Base-by-base conservation (phyloP, 768 basidiomycete species). In the Lactarius sp. region DNA sequence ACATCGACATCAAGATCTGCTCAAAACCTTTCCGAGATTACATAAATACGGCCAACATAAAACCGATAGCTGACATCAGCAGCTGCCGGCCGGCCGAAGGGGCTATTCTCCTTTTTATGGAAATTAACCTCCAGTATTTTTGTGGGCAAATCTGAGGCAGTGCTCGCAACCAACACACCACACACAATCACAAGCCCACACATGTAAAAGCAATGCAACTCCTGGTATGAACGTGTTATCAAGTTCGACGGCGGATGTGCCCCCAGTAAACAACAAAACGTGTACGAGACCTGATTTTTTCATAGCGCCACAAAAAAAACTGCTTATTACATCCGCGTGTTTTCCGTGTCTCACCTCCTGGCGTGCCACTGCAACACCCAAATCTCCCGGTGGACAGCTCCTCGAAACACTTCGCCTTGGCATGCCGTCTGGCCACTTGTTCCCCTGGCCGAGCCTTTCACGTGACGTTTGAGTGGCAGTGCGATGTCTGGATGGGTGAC, bases 221-320 rank as follows among this genome's bases (percentile, higher is more conserved):
- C 6, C 16, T 27, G 16, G 52, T 4, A 1, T 27, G 5, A 42
- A 53, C 10, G 36, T 42, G 20, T 10, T 20, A 3, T 34, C 5
- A 2, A 8, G 22, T n/a, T 6, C 37, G 18, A 33, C 31, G 20
- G 18, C 20, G 20, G 46, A 4, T 16, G 22, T 49, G 12, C 31
- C 12, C 6, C 10, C 41, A 60, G 31, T 44, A 60, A 44, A 10
- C 4, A 27, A 9, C 47, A 27, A 13, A 22, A 12, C 59, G 39
- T 60, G 59, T 22, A 14, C 12, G 51, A 52, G 41, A 27, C 46
- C 52, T 59, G 44, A 60, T 53, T 34, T 22, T 60, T 50, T 52
- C 34, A 18, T 27, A 20, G 54, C 60, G 60, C 60, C 60, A 56
- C 53, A 61, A 61, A 56, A 41, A 53, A 41, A 53, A 39, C 60